phyloP scores from a whole-genome alignment of 192 early-diverging fungal genomes.

The Backusella parvicylindrica region DNA sequence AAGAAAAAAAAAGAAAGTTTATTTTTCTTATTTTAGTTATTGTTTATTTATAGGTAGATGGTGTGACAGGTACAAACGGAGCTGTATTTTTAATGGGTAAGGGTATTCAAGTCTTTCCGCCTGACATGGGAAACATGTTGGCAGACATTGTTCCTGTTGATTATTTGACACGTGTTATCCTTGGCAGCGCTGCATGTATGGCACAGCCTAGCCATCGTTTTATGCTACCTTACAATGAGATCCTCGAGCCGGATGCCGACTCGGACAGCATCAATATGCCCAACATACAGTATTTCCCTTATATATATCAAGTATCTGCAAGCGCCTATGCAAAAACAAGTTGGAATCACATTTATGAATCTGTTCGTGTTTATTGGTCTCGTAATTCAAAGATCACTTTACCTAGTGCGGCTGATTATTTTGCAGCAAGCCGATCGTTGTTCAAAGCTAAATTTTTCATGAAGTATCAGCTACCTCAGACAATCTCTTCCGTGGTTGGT shows the following conservation, averaged over 20 bases:
- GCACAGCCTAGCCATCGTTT: constrained; percentile 23
- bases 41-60: constrained; percentile 29
- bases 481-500: constrained; percentile 16
- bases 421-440: constrained; percentile 23
- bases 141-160: constrained; percentile 41
- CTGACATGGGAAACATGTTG: constrained; percentile 15
- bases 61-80: constrained; percentile 32
- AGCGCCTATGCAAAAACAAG: background rate
- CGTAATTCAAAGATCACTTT: constrained; percentile 27
- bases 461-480: constrained; percentile 26
- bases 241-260: background rate
- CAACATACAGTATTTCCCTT: constrained; percentile 24
- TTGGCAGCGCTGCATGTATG: constrained; percentile 22
- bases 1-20: background rate
- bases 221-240: constrained; percentile 28
- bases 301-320: constrained; percentile 31
- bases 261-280: background rate
- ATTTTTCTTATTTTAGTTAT: background rate
- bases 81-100: constrained; percentile 27
- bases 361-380: constrained; percentile 29
- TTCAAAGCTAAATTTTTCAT: constrained; percentile 28
- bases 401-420: constrained; percentile 27
- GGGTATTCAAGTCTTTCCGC: constrained; percentile 28
- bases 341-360: constrained; percentile 25
- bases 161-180: constrained; percentile 21